Percentiles rank a stretch among this genome's conserved stretches.
These are phyloP conservation scores for Colletotrichum graminicola DNA, from an alignment of 2,329 filamentous ascomycete species.

Conservation along the genomic window DNA sequence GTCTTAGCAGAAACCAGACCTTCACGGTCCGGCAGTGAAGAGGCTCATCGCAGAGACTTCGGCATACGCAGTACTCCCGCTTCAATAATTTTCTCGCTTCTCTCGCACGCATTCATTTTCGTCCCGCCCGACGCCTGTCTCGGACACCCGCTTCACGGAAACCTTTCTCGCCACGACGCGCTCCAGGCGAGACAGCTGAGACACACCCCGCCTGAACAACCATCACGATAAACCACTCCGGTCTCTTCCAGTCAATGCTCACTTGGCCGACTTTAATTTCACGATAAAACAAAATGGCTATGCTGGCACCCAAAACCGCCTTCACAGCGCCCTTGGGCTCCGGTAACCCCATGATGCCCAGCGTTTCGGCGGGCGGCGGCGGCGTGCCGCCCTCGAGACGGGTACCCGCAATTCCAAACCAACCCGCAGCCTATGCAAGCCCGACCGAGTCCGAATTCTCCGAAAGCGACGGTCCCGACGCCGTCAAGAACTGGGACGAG, in stretches of 20 bases:
- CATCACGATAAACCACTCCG: slow-evolving; percentile 12
- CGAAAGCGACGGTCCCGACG: slow-evolving; percentile 81
- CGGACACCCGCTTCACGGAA: slow-evolving; percentile 32
- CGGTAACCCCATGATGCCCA: slow-evolving; percentile 59
- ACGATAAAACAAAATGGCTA: slow-evolving; percentile 69
- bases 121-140: slow-evolving; percentile 30
- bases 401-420: slow-evolving; percentile 60
- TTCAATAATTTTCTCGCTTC: background rate
- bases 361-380: slow-evolving; percentile 60
- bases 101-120: background rate
- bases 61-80: slow-evolving; percentile 5
- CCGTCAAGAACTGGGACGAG: slow-evolving; percentile 90
- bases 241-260: slow-evolving; percentile 21
- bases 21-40: slow-evolving; percentile 36
- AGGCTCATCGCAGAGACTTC: slow-evolving; percentile 16
- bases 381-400: slow-evolving; percentile 66
- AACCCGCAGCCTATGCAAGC: slow-evolving; percentile 75
- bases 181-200: slow-evolving; percentile 42
- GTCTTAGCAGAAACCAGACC: slow-evolving; percentile 33
- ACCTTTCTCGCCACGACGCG: slow-evolving; percentile 34
- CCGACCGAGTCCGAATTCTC: slow-evolving; percentile 95
- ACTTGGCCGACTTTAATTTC: background rate
- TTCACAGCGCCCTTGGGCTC: slow-evolving; percentile 71
- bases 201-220: slow-evolving; percentile 33
- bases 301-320: slow-evolving; percentile 81